Evolutionary conservation across 2,329 filamentous ascomycete genomes (phyloP), one percentile per base, ranked within the genome.

Genomic region (Aureobasidium namibiae): DNA sequence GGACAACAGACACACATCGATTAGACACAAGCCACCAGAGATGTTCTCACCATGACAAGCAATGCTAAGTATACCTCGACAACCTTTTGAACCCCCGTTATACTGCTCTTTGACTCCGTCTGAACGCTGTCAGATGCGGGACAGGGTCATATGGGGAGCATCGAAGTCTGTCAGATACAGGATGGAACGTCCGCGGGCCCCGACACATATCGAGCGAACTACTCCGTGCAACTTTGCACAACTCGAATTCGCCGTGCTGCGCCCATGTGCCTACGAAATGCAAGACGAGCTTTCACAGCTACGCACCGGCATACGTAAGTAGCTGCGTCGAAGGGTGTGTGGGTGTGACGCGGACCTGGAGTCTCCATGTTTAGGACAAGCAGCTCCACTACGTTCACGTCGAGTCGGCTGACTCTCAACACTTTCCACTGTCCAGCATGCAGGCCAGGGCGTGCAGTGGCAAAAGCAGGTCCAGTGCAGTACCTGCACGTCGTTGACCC

Each of bases 401-500:
- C 16, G 24, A 26, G 34, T 39, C 26, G 4, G 4, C n/a, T 13
- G 31, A 34, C 26, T 38, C 31, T 31, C 49, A 39, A 53, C 33
- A 41, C 23, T 53, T 24, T 44, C 8, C 49, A 34, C 10, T 16
- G 8, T 41, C 4, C n/a, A n/a, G n/a, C n/a, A n/a, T n/a, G n/a
- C 18, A 21, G 26, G 50, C 50, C 50, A 54, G 23, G 50, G 13
- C 21, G 2, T 13, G 31, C 26, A 36, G 50, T 42, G 50, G 50
- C 50, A 42, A 54, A 54, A 41, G 36, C 50, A 54, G 50, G 50
- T 33, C n/a, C n/a, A n/a, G n/a, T n/a, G 21, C 36, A 10, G 50
- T 54, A 41, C 24, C 50, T 42, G 50, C 36, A 54, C 38, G 24
- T 42, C 34, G 36, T 42, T 33, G 23, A 26, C 36, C 36, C 50